Evolutionary conservation across 1,139 yeast genomes (phyloP).

Genomic region (Pichia sp.): DNA sequence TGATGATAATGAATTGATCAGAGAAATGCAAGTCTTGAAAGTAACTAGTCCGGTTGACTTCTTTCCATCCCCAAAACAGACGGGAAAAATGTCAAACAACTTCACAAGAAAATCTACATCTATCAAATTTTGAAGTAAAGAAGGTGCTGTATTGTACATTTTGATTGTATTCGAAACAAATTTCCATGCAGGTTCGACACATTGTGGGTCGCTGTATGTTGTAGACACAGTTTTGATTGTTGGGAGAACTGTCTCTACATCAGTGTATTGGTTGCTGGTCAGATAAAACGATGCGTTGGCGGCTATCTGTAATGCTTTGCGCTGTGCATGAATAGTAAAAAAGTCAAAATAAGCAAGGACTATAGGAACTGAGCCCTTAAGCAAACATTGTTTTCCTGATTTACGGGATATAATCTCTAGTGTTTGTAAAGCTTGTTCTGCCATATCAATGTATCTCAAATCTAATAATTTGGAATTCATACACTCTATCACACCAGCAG

Average conservation of each 20-base stretch:
- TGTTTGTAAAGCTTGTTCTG: conserved; percentile 85
- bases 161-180: conserved; percentile 57
- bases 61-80: conserved; percentile 21
- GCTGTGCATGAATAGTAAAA: conserved; percentile 82
- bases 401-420: conserved; percentile 60
- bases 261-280: conserved; percentile 37
- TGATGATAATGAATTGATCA: conserved; percentile 38
- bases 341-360: conserved; percentile 77
- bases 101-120: conserved; percentile 28
- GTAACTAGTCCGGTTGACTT: conserved; percentile 21
- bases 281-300: conserved; percentile 65
- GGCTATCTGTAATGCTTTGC: conserved; percentile 71
- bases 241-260: conserved; percentile 53
- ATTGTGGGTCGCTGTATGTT: conserved; percentile 51
- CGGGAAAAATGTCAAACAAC: conserved; percentile 25
- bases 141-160: conserved; percentile 42
- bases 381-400: conserved; percentile 43
- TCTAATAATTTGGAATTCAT: conserved; percentile 64
- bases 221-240: conserved; percentile 54
- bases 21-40: conserved; percentile 31
- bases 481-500: conserved; percentile 59
- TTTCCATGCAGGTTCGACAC: conserved; percentile 64
- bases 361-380: conserved; percentile 57
- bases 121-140: conserved; percentile 41
- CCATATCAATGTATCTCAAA: conserved; percentile 78